phyloP scores from a whole-genome alignment of 805 yeast species.

The Yarrowia sp. region DNA sequence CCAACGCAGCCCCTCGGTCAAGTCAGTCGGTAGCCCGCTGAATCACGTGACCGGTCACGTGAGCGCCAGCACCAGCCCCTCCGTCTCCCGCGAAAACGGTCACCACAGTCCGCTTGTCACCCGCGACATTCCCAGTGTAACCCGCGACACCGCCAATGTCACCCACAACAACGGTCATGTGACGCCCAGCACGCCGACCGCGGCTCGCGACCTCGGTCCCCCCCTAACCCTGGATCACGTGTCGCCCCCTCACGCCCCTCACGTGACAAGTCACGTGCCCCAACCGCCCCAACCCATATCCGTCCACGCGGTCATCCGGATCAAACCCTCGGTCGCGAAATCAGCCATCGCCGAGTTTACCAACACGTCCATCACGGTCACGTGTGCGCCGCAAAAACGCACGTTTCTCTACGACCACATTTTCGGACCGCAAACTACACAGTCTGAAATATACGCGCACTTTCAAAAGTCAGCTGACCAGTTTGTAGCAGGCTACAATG shows the following conservation, averaged over 20 bases:
- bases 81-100: too few relatives aligned
- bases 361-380: conserved; percentile 17
- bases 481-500: conserved; percentile 45
- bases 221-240: background rate
- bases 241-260: background rate
- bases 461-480: conserved; percentile 36
- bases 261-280: background rate
- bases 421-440: conserved; percentile 43
- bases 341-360: conserved; percentile 18
- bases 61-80: too few relatives aligned
- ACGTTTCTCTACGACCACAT: conserved; percentile 43
- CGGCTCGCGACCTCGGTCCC: background rate
- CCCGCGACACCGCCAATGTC: background rate
- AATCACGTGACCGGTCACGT: conserved; percentile 1
- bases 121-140: background rate
- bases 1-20: background rate
- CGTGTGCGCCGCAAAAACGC: conserved; percentile 20
- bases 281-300: too few relatives aligned
- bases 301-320: conserved; percentile 31
- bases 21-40: too few relatives aligned
- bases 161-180: background rate
- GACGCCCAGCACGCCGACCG: background rate
- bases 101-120: too few relatives aligned
- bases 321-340: conserved; percentile 18
- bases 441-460: conserved; percentile 42